A percentile compares a stretch with the other conserved stretches of the same genome.
Evolutionary conservation across 108 stramenopile genomes (phyloP).

Genomic region (Licmophora abbreviata): DNA sequence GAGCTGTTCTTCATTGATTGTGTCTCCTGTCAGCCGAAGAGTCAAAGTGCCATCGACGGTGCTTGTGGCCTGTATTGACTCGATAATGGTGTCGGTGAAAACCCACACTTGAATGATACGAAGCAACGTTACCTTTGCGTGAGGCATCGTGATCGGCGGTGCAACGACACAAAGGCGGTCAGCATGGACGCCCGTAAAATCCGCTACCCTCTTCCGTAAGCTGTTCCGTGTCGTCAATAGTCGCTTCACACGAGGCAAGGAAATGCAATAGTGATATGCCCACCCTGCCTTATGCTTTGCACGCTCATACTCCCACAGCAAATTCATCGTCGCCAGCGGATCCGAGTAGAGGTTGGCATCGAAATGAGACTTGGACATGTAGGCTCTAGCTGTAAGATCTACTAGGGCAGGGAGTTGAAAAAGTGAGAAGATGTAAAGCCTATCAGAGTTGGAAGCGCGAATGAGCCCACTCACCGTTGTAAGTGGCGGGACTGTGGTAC

Average conservation of each 20-base stretch:
- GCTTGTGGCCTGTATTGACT: conserved; percentile 13
- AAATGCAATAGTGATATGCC: conserved; percentile 30
- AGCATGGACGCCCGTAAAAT: conserved; percentile 29
- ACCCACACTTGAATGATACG: conserved; percentile 68
- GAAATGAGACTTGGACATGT: conserved; percentile 45
- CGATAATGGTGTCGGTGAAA: conserved; percentile 62
- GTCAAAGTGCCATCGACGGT: conserved; percentile 13
- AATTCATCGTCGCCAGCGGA: conserved; percentile 58
- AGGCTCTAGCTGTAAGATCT: conserved; percentile 35
- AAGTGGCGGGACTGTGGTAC: conserved; percentile 40
- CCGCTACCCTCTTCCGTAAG: conserved; percentile 50
- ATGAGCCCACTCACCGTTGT: conserved; percentile 23
- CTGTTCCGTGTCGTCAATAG: conserved; percentile 37
- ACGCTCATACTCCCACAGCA: conserved; percentile 47
- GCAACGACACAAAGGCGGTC: conserved; percentile 23
- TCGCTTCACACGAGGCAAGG: conserved; percentile 35
- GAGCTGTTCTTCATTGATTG: conserved; percentile 29
- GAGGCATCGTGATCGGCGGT: conserved; percentile 48
- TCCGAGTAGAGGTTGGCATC: conserved; percentile 79
- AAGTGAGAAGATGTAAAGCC: neutral
- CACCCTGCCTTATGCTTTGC: conserved; percentile 24
- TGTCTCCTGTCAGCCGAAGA: conserved; percentile 21
- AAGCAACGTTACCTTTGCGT: conserved; percentile 49
- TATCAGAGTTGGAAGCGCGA: neutral
- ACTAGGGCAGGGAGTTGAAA: neutral